Percentiles rank a stretch among this genome's conserved stretches.
Evolutionary conservation across 371 early-diverging fungal species (phyloP).

Genomic region (Ordospora colligata): DNA sequence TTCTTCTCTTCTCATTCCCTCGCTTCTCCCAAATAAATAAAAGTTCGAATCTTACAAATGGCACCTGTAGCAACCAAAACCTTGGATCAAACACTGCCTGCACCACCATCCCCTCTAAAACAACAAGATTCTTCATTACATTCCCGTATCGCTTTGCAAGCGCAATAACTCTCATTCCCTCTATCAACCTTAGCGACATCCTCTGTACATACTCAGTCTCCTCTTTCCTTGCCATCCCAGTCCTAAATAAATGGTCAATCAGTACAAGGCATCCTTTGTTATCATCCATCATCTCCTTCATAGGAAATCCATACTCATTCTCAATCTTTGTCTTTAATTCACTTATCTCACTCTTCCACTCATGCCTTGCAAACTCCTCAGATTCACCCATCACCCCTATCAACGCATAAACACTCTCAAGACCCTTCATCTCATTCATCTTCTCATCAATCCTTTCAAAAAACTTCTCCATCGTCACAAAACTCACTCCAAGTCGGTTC

Average conservation of each 20-base stretch:
- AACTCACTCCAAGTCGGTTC: slow-evolving; percentile 29
- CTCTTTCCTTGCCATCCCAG: background rate
- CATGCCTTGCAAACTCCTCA: slow-evolving; percentile 29
- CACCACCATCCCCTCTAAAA: slow-evolving; percentile 50
- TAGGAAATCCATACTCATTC: slow-evolving; percentile 33
- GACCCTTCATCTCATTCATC: background rate
- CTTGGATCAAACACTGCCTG: slow-evolving; percentile 54
- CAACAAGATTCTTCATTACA: slow-evolving; percentile 22
- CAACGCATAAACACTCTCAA: background rate
- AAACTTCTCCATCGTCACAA: slow-evolving; percentile 46
- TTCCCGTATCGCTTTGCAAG: slow-evolving; percentile 1
- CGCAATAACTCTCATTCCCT: slow-evolving; percentile 31
- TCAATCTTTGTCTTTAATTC: slow-evolving; percentile 23
- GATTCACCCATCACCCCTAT: slow-evolving; percentile 32
- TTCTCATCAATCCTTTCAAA: slow-evolving; percentile 25
- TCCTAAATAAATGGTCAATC: slow-evolving; percentile 40
- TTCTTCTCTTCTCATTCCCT: slow-evolving; percentile 12
- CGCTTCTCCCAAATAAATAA: slow-evolving; percentile 34
- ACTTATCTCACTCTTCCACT: slow-evolving; percentile 16
- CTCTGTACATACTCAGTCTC: slow-evolving; percentile 31
- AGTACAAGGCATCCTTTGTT: slow-evolving; percentile 36
- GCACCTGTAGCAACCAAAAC: slow-evolving; percentile 53
- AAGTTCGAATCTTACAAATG: slow-evolving; percentile 40
- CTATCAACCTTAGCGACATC: slow-evolving; percentile 13
- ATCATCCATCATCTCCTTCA: slow-evolving; percentile 6